Evolutionary conservation across 2,329 filamentous ascomycete genomes (phyloP).

Genomic region (Aureobasidium subglaciale): DNA sequence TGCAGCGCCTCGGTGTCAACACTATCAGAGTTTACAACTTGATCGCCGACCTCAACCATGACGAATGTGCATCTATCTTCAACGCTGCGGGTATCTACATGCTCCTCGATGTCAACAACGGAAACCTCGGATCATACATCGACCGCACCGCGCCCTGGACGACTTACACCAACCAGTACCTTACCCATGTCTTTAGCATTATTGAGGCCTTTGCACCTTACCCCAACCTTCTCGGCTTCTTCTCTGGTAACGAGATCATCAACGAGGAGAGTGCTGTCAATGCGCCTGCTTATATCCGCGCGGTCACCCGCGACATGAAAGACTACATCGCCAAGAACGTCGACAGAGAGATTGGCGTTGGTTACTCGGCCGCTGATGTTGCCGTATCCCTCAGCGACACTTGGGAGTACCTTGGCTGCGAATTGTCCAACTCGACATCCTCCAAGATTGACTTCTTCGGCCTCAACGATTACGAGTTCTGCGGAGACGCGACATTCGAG

Average conservation of each 20-base stretch:
- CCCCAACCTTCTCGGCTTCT: conserved; percentile 60
- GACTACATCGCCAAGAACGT: conserved; percentile 57
- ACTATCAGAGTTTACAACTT: conserved; percentile 57
- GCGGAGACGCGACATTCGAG: conserved; percentile 58
- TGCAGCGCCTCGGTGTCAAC: conserved; percentile 51
- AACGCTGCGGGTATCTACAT: conserved; percentile 60
- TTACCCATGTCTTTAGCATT: conserved; percentile 53
- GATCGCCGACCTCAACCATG: conserved; percentile 48
- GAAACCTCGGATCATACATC: conserved; percentile 48
- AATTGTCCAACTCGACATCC: conserved; percentile 41
- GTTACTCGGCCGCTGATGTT: conserved; percentile 69
- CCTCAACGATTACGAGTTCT: conserved; percentile 65
- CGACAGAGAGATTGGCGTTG: conserved; percentile 54
- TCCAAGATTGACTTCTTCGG: conserved; percentile 57
- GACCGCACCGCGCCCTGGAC: conserved; percentile 48
- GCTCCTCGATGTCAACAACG: conserved; percentile 59
- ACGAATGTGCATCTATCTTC: conserved; percentile 53
- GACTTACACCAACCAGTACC: conserved; percentile 50
- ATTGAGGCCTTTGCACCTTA: conserved; percentile 62
- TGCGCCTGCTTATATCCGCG: conserved; percentile 53
- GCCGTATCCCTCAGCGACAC: conserved; percentile 65
- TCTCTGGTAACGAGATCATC: conserved; percentile 62
- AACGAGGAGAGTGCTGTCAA: conserved; percentile 33
- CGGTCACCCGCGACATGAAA: conserved; percentile 61
- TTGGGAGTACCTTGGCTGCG: conserved; percentile 69